Evolutionary conservation across 257 asterid genomes (phyloP).

Genomic region (Plectranthus barbatus): DNA sequence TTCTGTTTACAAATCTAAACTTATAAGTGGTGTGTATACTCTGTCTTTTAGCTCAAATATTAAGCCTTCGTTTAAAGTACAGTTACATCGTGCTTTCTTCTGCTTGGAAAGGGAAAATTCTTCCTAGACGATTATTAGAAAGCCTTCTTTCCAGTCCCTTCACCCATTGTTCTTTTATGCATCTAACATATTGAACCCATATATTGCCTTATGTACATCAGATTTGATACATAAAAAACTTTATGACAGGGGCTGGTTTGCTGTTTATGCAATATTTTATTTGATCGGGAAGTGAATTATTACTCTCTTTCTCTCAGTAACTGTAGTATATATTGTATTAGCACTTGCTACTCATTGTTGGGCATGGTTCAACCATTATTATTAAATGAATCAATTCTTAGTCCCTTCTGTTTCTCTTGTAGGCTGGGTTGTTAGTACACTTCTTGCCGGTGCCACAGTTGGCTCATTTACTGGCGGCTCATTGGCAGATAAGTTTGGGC

Average conservation of each 20-base stretch:
- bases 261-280: not conserved
- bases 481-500: conserved; percentile 87
- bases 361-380: not conserved
- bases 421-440: conserved; percentile 97
- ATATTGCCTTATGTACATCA: not conserved
- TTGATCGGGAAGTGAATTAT: not conserved
- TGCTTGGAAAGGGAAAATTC: not conserved
- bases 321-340: not conserved
- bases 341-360: not conserved
- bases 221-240: not conserved
- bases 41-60: not conserved
- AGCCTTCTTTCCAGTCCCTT: not conserved
- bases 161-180: not conserved
- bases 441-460: conserved; percentile 93
- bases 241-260: not conserved
- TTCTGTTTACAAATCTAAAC: not conserved
- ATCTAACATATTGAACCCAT: not conserved
- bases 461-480: conserved; percentile 98
- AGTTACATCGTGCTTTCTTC: not conserved
- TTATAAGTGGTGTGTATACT: not conserved
- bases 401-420: conserved; percentile 8
- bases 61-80: not conserved
- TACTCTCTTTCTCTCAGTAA: not conserved
- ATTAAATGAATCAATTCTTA: conserved; percentile 9
- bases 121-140: not conserved